These are phyloP conservation scores for Sphaceloma murrayae DNA, from an alignment of 2,329 filamentous ascomycete species.

Conservation along the genomic window DNA sequence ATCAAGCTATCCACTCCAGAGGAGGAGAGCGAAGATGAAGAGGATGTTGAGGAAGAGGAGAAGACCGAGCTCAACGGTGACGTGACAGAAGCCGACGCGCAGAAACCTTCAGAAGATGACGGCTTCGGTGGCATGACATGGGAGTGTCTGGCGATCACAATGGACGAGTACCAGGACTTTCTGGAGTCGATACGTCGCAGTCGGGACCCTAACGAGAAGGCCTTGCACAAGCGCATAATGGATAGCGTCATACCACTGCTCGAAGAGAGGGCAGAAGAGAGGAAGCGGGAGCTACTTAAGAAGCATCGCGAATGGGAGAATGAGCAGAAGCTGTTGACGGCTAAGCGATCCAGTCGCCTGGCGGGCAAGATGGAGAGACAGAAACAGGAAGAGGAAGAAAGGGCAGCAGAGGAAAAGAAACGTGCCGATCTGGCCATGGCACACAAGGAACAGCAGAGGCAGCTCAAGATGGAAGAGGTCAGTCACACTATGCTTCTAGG, in stretches of 20 bases:
- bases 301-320: slow-evolving; percentile 73
- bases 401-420: slow-evolving; percentile 59
- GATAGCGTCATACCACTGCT: slow-evolving; percentile 76
- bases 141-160: slow-evolving; percentile 80
- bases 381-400: slow-evolving; percentile 59
- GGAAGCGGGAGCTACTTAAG: slow-evolving; percentile 62
- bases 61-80: slow-evolving; percentile 34
- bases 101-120: slow-evolving; percentile 29
- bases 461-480: slow-evolving; percentile 56
- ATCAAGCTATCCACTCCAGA: slow-evolving; percentile 46
- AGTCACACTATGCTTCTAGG: slow-evolving; percentile 19
- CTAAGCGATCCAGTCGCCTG: slow-evolving; percentile 86
- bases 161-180: slow-evolving; percentile 66
- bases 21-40: slow-evolving; percentile 35
- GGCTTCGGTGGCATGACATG: slow-evolving; percentile 69
- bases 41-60: slow-evolving; percentile 34
- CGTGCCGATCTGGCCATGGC: slow-evolving; percentile 55
- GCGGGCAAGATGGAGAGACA: slow-evolving; percentile 73
- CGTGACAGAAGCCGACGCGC: slow-evolving; percentile 24
- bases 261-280: slow-evolving; percentile 59
- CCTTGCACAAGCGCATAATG: slow-evolving; percentile 60
- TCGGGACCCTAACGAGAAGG: slow-evolving; percentile 76
- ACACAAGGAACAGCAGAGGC: slow-evolving; percentile 48
- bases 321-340: slow-evolving; percentile 78
- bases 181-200: slow-evolving; percentile 62